Percentiles rank a stretch among this genome's conserved stretches.
These are phyloP conservation scores for Saturnispora diversa DNA, from an alignment of 805 yeast genomes.

Conservation along the genomic window DNA sequence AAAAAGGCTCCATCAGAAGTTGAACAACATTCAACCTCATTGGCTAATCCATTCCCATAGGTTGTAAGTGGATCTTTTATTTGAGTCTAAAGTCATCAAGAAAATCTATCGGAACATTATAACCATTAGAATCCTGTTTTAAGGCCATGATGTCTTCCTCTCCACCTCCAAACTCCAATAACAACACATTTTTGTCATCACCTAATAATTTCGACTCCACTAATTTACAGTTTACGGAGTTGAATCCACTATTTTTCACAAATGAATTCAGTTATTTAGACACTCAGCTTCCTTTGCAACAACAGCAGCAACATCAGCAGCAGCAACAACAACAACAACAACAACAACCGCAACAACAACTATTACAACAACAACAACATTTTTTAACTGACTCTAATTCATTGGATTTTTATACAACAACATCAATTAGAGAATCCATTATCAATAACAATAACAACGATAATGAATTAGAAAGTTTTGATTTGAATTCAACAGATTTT, in stretches of 20 bases:
- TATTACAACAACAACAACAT: conserved; percentile 2
- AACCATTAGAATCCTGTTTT: no score
- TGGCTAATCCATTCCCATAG: no score
- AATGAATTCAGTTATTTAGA: background rate
- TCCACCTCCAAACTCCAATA: conserved; percentile 25
- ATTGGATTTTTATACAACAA: conserved; percentile 4
- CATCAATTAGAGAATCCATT: background rate
- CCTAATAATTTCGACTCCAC: background rate
- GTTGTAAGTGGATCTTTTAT: no score
- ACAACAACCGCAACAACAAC: conserved; percentile 8
- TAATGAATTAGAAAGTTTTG: background rate
- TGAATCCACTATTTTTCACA: conserved; percentile 1
- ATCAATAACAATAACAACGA: no score
- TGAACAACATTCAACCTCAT: no score
- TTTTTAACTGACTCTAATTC: background rate
- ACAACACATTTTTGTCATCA: conserved; percentile 8
- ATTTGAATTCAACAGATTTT: conserved; percentile 14
- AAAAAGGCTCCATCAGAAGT: no score
- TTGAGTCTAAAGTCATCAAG: no score
- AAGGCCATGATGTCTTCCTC: conserved; percentile 30
- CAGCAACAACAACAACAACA: conserved; percentile 7
- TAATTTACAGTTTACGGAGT: conserved; percentile 1
- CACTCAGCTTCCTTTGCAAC: background rate
- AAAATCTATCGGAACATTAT: no score
- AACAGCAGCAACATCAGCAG: conserved; percentile 5